Conservation (phyloP, 495 filamentous ascomycete species). For the Astrocystis sublimbata region DNA sequence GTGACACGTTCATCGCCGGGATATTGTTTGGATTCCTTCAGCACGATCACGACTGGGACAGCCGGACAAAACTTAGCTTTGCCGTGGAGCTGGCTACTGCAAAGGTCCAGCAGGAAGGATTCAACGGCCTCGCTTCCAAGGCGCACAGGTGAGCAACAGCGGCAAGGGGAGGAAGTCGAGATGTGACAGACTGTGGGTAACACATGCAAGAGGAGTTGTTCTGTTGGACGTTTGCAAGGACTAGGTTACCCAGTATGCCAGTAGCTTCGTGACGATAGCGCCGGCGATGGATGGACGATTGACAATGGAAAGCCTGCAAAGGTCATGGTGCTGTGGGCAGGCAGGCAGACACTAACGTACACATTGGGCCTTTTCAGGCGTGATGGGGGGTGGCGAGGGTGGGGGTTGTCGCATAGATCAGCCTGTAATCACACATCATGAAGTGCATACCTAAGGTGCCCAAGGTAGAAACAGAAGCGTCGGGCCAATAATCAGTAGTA, state of each 20-base stretch:
- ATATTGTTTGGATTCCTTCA: conserved; percentile 63
- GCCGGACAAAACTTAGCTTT: conserved; percentile 55
- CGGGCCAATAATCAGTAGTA: neutral
- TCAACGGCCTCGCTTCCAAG: conserved; percentile 51
- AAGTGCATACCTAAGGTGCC: neutral
- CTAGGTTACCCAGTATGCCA: neutral
- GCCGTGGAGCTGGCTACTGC: conserved; percentile 66
- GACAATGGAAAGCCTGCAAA: neutral
- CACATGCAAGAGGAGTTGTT: conserved; percentile 23
- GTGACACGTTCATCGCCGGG: conserved; percentile 75
- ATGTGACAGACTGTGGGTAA: neutral
- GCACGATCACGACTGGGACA: conserved; percentile 53
- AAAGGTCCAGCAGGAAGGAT: conserved; percentile 68
- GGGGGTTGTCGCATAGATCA: conserved; percentile 16
- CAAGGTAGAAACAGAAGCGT: neutral
- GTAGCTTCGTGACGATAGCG: neutral
- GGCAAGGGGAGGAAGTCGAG: conserved; percentile 18
- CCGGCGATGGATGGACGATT: neutral
- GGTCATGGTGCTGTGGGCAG: neutral
- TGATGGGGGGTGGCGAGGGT: neutral
- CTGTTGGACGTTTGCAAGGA: conserved; percentile 23
- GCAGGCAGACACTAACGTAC: neutral
- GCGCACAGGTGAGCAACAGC: conserved; percentile 25
- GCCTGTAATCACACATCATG: conserved; percentile 14
- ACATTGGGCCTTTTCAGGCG: neutral